Base-by-base conservation (phyloP, 2,329 filamentous ascomycete genomes). In the Apiospora koreana region DNA sequence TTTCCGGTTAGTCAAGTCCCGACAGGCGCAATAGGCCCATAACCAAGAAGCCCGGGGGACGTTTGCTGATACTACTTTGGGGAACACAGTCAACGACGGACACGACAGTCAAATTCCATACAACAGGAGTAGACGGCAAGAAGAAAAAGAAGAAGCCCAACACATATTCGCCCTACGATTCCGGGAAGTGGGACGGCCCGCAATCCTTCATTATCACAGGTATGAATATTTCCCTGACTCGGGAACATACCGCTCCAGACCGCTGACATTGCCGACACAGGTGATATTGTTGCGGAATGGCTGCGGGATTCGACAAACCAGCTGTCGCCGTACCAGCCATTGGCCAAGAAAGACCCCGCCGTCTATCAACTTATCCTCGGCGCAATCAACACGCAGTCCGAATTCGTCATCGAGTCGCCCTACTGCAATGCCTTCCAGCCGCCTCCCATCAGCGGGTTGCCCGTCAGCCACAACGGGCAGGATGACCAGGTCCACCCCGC, bases 391-490 rank as follows among this genome's bases (percentile, higher is more conserved):
- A 98, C 96, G 0, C 96, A 99, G 82, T 88, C 93, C 21, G 95
- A 98, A 80, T 98, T 94, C 77, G 93, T 99, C 54, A 97, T 98
- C 72, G 90, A 94, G 77, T 94, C 93, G 1, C 96, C 96, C 0
- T 99, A 98, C 83, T 99, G 96, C 86, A 98, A 99, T 80, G 96
- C 96, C 23, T 99, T 98, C 81, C 96, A 99, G 80, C 95, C 96
- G 5, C 96, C 96, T 0, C 92, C 93, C 2, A 93, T 94, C 8
- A 95, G 94, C 73, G 89, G 92, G 21, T 86, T 98, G 0, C 82
- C 86, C 3, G 85, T 92, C 7, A 91, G 91, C 21, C 87, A 88
- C 75, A 97, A 95, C 77, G 93, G 93, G 3, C 93, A 97, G 79
- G 88, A 92, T 25, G 96, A 99, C 77, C 82, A 79, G 10, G 96